Conservation (phyloP, 305 asterid genomes). For the Ilex paraguariensis region DNA sequence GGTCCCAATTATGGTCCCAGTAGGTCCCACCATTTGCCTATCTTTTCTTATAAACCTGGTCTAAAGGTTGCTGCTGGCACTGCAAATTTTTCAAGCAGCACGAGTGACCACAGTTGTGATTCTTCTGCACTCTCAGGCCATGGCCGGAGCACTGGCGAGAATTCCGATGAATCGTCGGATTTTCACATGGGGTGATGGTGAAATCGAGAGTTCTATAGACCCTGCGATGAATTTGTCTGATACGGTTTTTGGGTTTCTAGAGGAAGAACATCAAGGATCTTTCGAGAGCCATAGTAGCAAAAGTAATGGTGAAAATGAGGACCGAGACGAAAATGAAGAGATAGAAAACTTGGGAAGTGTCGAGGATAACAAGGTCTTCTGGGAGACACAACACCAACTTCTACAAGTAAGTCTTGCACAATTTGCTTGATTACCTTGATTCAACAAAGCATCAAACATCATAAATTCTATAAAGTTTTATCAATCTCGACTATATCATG, state of each 20-base stretch:
- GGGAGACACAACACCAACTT: conserved; percentile 59
- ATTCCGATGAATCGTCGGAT: conserved; percentile 46
- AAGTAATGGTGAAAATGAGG: conserved; percentile 20
- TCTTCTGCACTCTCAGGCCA: not conserved
- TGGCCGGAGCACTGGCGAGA: conserved; percentile 31
- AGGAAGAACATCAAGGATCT: conserved; percentile 45
- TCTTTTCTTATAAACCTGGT: conserved; percentile 5
- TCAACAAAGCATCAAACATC: not conserved
- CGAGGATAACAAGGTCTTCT: conserved; percentile 28
- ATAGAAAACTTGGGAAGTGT: conserved; percentile 22
- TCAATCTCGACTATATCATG: not conserved
- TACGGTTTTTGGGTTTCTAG: conserved; percentile 65
- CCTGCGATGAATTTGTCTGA: conserved; percentile 50
- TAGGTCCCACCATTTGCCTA: conserved; percentile 22
- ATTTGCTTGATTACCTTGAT: not conserved
- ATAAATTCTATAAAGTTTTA: not conserved
- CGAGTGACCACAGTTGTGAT: not conserved
- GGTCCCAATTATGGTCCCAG: not conserved
- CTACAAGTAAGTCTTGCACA: conserved; percentile 47
- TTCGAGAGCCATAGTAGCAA: conserved; percentile 24
- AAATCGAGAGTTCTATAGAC: conserved; percentile 45
- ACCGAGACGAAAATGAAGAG: conserved; percentile 31
- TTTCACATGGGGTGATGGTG: conserved; percentile 42
- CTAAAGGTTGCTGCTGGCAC: conserved; percentile 1
- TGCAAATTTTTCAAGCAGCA: conserved; percentile 11